These are phyloP conservation scores for Lunasporangiospora selenospora DNA, from an alignment of 192 early-diverging fungal species.

Conservation along the genomic window DNA sequence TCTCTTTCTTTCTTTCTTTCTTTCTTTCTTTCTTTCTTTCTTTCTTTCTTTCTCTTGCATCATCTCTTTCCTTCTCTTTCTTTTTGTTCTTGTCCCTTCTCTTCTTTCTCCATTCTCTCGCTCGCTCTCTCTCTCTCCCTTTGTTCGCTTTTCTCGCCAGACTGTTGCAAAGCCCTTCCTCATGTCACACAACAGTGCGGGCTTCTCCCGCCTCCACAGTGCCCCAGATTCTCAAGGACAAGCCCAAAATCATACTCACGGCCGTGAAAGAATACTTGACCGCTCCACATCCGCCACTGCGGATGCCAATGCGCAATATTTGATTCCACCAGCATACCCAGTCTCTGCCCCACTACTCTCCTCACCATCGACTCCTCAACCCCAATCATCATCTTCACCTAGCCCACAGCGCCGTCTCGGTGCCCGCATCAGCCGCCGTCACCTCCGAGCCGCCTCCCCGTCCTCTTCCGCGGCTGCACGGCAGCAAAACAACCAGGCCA, in stretches of 20 bases:
- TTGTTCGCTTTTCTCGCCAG: background rate
- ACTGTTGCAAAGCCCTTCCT: background rate
- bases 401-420: background rate
- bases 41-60: background rate
- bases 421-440: background rate
- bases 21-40: background rate
- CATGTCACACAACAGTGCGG: too few relatives aligned
- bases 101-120: conserved; percentile 4
- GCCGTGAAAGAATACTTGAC: too few relatives aligned
- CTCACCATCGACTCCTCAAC: background rate
- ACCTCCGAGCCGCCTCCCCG: too few relatives aligned
- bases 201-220: too few relatives aligned
- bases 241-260: too few relatives aligned
- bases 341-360: background rate
- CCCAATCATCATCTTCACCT: background rate
- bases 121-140: background rate
- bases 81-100: background rate
- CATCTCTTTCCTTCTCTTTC: background rate
- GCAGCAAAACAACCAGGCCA: background rate
- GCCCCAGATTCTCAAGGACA: too few relatives aligned
- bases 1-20: conserved; percentile 2
- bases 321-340: too few relatives aligned
- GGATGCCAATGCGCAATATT: too few relatives aligned
- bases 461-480: too few relatives aligned
- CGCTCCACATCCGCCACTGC: too few relatives aligned